Evolutionary conservation across 495 filamentous ascomycete genomes (phyloP), one percentile per base, ranked within the genome.

Genomic region (Xylaria palmicola): DNA sequence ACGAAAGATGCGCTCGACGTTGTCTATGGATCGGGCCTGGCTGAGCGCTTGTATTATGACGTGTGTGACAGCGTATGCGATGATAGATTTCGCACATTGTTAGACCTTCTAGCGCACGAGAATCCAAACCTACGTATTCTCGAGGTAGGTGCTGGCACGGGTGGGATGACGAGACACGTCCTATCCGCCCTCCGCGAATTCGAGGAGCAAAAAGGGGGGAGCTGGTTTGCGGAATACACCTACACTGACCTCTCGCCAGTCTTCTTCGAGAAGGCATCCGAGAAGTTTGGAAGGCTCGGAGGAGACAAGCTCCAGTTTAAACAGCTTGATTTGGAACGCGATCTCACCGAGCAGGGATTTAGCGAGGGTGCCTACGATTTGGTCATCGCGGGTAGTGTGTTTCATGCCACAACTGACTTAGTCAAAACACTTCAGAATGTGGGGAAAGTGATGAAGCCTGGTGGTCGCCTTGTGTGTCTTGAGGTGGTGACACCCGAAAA

Each of bases 201-300:
- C 17, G 68, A 73, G 51, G 26, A 47, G 30, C 29, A 60, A 34
- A 63, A 37, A 4, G 71, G 72, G 2, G 67, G 62, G 0, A 26
- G 59, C 1, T 54, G 32, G 15, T 78, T 73, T 62, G 26, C 62
- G 20, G 72, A 75, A 5, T 82, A 79, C 56, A 68, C 65, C 1
- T 85, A 82, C 56, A 85, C 83, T 1, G 84, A 86, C 50, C 75
- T 85, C 2, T 84, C 81, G 0, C 62, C 76, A 3, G 72, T 73
- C 0, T 85, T 83, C 60, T 83, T 85, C 32, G 76, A 80, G 45
- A 74, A 71, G 26, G 73, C 73, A 0, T 0, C 32, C 32, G 6
- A 36, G 32, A 13, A 36, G 6, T 36, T 36, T 36, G 6, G 6
- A 13, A 13, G 13, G 6, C 13, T 36, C 13, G 6, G 6, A 13